Conservation (phyloP, 2,329 filamentous ascomycete genomes). For the Ascochyta rabiei region DNA sequence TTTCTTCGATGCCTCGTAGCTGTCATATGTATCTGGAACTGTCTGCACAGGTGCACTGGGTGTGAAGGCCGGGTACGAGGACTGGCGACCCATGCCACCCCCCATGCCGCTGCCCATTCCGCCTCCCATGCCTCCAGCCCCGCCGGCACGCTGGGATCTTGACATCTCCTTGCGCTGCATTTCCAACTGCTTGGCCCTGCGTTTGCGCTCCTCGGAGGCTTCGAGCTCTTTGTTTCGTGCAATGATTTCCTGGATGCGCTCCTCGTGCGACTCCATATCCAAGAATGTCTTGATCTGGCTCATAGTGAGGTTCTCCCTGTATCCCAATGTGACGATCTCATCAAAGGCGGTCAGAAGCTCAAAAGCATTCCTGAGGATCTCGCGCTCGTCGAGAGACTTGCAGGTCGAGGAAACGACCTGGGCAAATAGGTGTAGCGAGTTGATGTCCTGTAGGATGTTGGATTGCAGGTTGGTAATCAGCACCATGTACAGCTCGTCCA, state of each 20-base stretch:
- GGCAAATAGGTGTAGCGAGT: slow-evolving; percentile 95
- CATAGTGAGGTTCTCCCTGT: slow-evolving; percentile 93
- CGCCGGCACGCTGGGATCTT: slow-evolving; percentile 66
- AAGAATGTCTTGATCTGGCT: slow-evolving; percentile 99
- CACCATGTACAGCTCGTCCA: slow-evolving; percentile 99
- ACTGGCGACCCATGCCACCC: slow-evolving; percentile 67
- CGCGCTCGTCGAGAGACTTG: slow-evolving; percentile 92
- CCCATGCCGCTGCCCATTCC: slow-evolving; percentile 40
- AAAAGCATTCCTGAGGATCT: slow-evolving; percentile 93
- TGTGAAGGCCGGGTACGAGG: slow-evolving; percentile 88
- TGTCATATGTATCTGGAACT: slow-evolving; percentile 83
- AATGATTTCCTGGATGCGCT: slow-evolving; percentile 84
- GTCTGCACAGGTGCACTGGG: slow-evolving; percentile 72
- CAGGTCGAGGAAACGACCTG: slow-evolving; percentile 97
- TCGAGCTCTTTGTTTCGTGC: slow-evolving; percentile 95
- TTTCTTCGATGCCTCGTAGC: slow-evolving; percentile 98
- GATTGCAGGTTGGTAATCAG: slow-evolving; percentile 99
- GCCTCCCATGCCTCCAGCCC: slow-evolving; percentile 45
- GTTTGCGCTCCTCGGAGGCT: slow-evolving; percentile 96
- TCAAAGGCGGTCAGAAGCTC: slow-evolving; percentile 97
- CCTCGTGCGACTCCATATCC: slow-evolving; percentile 99
- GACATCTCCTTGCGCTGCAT: slow-evolving; percentile 98
- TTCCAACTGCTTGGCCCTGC: slow-evolving; percentile 97
- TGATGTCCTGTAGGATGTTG: slow-evolving; percentile 99
- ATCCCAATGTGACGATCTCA: slow-evolving; percentile 93